Conservation (phyloP, 805 yeast genomes). For the Pichia gijzeniarum region DNA sequence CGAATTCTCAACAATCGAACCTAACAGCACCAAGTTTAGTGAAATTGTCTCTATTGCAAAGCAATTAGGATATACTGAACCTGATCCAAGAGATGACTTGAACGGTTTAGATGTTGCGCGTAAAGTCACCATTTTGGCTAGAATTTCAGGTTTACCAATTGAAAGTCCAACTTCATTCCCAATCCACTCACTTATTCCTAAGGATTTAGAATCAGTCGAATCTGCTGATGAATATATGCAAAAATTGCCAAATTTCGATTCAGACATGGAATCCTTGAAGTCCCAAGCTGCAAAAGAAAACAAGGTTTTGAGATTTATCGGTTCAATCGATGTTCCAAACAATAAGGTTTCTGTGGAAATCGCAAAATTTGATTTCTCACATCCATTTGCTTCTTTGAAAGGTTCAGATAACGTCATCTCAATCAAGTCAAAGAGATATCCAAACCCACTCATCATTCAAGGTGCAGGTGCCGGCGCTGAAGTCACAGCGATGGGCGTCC, state of each 20-base stretch:
- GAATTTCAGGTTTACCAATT: conserved; percentile 81
- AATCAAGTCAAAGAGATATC: conserved; percentile 85
- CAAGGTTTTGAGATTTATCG: conserved; percentile 91
- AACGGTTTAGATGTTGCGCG: conserved; percentile 98
- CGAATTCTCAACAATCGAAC: conserved; percentile 69
- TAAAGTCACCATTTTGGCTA: conserved; percentile 92
- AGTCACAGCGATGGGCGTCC: conserved; percentile 72
- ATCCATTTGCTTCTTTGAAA: conserved; percentile 91
- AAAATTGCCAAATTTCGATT: conserved; percentile 78
- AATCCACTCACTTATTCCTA: conserved; percentile 89
- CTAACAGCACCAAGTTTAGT: conserved; percentile 68
- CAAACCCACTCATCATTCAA: conserved; percentile 88
- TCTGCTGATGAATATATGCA: conserved; percentile 74
- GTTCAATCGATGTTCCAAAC: conserved; percentile 72
- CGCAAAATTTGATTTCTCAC: conserved; percentile 78
- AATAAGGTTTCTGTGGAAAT: conserved; percentile 78
- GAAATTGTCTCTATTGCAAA: conserved; percentile 88
- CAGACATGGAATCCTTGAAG: conserved; percentile 69
- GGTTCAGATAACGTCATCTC: conserved; percentile 96
- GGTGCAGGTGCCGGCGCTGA: conserved; percentile 94
- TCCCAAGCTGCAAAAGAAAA: conserved; percentile 73
- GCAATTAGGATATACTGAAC: conserved; percentile 92
- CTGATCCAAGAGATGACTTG: conserved; percentile 98
- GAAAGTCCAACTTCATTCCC: conserved; percentile 90
- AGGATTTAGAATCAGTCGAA: conserved; percentile 65